Conservation (phyloP, 2,329 filamentous ascomycete genomes). For the Hypoxylon sp. region DNA sequence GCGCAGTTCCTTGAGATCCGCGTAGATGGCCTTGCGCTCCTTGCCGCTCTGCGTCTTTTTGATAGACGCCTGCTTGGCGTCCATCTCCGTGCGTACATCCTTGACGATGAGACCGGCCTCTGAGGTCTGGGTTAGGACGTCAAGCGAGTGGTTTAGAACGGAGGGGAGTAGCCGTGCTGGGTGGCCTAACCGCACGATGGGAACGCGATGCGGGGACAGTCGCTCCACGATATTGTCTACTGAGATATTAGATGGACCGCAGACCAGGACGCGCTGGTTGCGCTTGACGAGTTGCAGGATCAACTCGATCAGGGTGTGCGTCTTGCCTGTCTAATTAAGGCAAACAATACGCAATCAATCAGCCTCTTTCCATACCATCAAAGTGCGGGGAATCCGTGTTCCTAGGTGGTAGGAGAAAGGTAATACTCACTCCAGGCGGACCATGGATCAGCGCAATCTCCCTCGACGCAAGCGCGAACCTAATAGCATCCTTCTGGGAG, state of each 20-base stretch:
- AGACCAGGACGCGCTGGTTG: conserved; percentile 85
- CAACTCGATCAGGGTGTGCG: conserved; percentile 94
- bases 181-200: conserved; percentile 91
- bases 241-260: conserved; percentile 95
- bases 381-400: neutral
- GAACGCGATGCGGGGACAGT: conserved; percentile 84
- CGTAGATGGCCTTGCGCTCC: conserved; percentile 86
- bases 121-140: conserved; percentile 90
- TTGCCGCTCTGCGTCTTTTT: conserved; percentile 86
- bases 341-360: neutral
- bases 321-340: conserved; percentile 84
- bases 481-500: conserved; percentile 77
- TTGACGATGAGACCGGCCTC: conserved; percentile 91
- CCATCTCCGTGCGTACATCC: conserved; percentile 93
- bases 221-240: conserved; percentile 99
- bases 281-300: conserved; percentile 89
- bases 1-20: conserved; percentile 85
- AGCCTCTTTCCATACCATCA: neutral
- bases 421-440: conserved; percentile 78
- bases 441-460: conserved; percentile 95
- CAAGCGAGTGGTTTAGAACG: conserved; percentile 89
- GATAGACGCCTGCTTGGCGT: conserved; percentile 89
- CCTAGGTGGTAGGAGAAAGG: neutral
- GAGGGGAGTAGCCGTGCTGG: conserved; percentile 91
- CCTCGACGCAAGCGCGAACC: conserved; percentile 85